Evolutionary conservation across 768 basidiomycete species (phyloP).

Genomic region (Pholiota conissans): DNA sequence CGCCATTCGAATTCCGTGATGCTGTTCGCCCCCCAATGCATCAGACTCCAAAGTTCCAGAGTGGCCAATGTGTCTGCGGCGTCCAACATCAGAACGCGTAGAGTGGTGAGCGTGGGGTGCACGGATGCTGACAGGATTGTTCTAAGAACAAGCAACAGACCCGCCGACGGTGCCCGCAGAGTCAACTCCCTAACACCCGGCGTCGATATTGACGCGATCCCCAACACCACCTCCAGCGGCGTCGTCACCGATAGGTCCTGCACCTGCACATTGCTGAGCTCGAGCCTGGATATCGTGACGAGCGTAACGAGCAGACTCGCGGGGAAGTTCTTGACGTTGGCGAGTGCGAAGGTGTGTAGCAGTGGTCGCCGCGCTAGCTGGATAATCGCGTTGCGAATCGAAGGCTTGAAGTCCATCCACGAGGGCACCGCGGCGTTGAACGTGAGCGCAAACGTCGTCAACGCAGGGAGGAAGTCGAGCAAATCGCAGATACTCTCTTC

Average conservation of each 20-base stretch:
- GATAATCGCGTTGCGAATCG: conserved; percentile 17
- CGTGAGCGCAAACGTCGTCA: conserved; percentile 11
- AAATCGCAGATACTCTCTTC: conserved; percentile 21
- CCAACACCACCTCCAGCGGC: conserved; percentile 13
- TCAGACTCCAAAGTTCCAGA: conserved; percentile 16
- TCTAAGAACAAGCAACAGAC: conserved; percentile 13
- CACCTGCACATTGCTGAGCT: conserved; percentile 13
- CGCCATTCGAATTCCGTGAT: conserved; percentile 20
- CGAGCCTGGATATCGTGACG: conserved; percentile 12
- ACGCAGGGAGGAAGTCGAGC: conserved; percentile 4
- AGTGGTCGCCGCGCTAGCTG: conserved; percentile 12
- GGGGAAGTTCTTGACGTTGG: conserved; percentile 17
- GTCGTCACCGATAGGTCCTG: conserved; percentile 8
- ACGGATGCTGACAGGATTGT: conserved; percentile 11
- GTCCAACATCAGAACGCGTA: conserved; percentile 13
- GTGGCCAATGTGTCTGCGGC: conserved; percentile 10
- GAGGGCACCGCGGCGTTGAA: conserved; percentile 17
- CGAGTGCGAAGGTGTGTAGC: conserved; percentile 10
- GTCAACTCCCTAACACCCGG: conserved; percentile 11
- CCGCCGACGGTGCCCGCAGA: conserved; percentile 11
- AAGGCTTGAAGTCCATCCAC: conserved; percentile 16
- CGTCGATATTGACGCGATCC: conserved; percentile 8
- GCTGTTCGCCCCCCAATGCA: conserved; percentile 19
- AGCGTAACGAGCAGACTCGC: conserved; percentile 17
- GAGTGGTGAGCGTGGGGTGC: conserved; percentile 12